Conservation (phyloP, 805 yeast genomes). For the Cyberlindnera xylosilytica region DNA sequence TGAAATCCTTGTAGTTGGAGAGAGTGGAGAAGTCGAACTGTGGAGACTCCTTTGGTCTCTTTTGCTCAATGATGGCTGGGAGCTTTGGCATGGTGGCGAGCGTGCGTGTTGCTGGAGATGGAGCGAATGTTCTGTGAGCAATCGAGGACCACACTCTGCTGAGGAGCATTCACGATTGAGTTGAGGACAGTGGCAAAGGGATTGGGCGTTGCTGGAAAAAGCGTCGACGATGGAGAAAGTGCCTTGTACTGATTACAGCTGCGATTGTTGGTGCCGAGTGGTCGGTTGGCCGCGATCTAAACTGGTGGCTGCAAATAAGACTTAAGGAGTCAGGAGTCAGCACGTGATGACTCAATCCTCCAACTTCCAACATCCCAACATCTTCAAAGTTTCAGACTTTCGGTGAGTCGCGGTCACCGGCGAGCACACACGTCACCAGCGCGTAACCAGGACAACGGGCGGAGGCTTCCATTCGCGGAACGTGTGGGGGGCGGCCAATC, state of each 20-base stretch:
- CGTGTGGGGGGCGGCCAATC: neutral
- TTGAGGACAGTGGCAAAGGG: neutral
- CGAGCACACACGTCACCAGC: neutral
- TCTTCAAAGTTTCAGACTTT: no score
- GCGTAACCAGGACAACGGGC: neutral
- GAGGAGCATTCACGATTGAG: slow-evolving; percentile 1
- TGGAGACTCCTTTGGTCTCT: slow-evolving; percentile 36
- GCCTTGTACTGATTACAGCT: no score
- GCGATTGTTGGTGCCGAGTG: no score
- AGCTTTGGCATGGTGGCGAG: slow-evolving; percentile 8
- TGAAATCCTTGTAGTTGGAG: slow-evolving; percentile 62
- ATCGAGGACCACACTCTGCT: neutral
- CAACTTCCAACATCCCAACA: no score
- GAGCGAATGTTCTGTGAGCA: slow-evolving; percentile 1
- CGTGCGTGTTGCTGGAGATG: neutral
- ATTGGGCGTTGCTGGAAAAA: neutral
- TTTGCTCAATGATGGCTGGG: slow-evolving; percentile 28
- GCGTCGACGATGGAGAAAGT: no score
- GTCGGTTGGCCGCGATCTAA: no score
- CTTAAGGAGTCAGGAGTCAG: no score
- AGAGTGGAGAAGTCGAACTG: slow-evolving; percentile 75
- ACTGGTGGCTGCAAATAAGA: no score
- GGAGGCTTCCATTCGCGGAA: neutral
- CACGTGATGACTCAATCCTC: no score
- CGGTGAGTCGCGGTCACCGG: no score